These are phyloP conservation scores for Bryum argenteum DNA, from an alignment of 225 moss, liverwort and hornwort genomes.

Conservation along the genomic window DNA sequence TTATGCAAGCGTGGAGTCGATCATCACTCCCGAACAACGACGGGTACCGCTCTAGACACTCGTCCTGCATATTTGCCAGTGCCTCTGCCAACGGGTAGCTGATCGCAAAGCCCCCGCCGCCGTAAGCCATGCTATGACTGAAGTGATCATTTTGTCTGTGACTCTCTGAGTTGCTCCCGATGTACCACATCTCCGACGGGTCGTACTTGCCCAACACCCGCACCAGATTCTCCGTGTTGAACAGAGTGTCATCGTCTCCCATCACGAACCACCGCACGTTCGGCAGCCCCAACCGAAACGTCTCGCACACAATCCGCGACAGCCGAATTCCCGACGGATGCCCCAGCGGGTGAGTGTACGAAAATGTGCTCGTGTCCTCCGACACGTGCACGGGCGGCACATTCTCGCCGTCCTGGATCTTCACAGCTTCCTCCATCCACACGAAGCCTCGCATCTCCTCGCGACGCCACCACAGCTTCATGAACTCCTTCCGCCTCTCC, in stretches of 20 bases:
- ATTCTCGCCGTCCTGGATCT: conserved; percentile 36
- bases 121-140: conserved; percentile 85
- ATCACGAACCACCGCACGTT: conserved; percentile 95
- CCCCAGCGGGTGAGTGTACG: conserved; percentile 82
- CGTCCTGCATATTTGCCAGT: conserved; percentile 71
- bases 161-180: conserved; percentile 90
- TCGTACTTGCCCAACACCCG: conserved; percentile 86
- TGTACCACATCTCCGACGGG: conserved; percentile 89
- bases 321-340: conserved; percentile 93
- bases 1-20: conserved; percentile 87
- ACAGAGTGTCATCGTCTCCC: conserved; percentile 97
- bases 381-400: conserved; percentile 70
- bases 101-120: conserved; percentile 95
- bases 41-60: conserved; percentile 82
- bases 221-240: conserved; percentile 88
- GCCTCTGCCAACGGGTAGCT: conserved; percentile 85
- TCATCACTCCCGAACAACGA: conserved; percentile 89
- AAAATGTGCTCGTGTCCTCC: conserved; percentile 79
- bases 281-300: conserved; percentile 65
- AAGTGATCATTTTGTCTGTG: conserved; percentile 78
- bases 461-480: conserved; percentile 92
- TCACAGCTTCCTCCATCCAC: conserved; percentile 84
- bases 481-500: conserved; percentile 82
- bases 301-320: conserved; percentile 80
- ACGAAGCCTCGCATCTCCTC: conserved; percentile 95